phyloP scores from a whole-genome alignment of 2,329 filamentous ascomycete genomes.

The Cryphonectria nitschkei region DNA sequence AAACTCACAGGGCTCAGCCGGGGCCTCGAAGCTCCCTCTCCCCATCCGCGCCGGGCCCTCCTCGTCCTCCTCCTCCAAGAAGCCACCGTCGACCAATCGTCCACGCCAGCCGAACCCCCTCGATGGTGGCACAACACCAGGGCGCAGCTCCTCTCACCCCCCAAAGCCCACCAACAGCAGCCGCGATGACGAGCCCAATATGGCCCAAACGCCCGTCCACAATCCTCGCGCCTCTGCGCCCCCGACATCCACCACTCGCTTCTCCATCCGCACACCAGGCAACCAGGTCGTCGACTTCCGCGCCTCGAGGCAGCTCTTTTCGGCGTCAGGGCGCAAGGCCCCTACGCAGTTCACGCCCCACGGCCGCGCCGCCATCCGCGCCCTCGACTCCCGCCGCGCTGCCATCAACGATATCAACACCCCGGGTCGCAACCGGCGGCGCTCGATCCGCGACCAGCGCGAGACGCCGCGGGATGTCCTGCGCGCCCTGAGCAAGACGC shows the following conservation, averaged over 20 bases:
- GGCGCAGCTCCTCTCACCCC: constrained; percentile 28
- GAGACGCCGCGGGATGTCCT: constrained; percentile 60
- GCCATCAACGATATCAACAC: constrained; percentile 64
- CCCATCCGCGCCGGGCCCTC: constrained; percentile 24
- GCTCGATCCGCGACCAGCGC: constrained; percentile 58
- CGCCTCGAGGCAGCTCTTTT: constrained; percentile 46
- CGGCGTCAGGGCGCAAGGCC: constrained; percentile 47
- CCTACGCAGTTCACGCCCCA: constrained; percentile 54
- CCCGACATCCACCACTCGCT: constrained; percentile 43
- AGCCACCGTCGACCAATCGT: constrained; percentile 18
- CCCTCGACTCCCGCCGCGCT: constrained; percentile 61
- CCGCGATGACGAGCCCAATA: background rate
- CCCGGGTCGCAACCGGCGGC: constrained; percentile 61
- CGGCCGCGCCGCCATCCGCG: constrained; percentile 61
- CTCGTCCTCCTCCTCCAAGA: constrained; percentile 20
- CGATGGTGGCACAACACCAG: constrained; percentile 15
- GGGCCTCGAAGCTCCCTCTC: constrained; percentile 24
- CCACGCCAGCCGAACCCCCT: constrained; percentile 19
- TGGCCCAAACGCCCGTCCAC: constrained; percentile 12
- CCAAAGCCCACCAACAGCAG: background rate
- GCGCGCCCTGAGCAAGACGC: constrained; percentile 56
- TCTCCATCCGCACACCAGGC: constrained; percentile 49
- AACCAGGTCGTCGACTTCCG: constrained; percentile 36
- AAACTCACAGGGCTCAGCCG: constrained; percentile 23
- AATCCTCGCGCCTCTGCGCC: constrained; percentile 35